Evolutionary conservation across 192 early-diverging fungal genomes (phyloP).

Genomic region (Geranomyces michiganensis): DNA sequence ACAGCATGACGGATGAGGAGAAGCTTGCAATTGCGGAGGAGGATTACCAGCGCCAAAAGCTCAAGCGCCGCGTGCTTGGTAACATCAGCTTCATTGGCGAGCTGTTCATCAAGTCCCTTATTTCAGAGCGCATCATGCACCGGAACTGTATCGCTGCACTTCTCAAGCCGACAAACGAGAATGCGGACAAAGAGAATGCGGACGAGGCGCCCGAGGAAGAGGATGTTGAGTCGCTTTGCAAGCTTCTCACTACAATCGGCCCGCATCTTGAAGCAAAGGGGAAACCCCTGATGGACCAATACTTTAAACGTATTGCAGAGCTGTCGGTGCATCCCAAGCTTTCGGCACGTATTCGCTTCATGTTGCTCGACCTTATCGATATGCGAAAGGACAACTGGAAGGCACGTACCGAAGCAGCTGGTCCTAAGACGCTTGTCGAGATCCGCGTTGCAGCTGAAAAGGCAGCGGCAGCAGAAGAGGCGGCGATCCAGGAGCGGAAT

Average conservation of each 20-base stretch:
- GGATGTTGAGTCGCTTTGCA: slow-evolving; percentile 91
- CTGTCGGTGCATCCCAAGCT: slow-evolving; percentile 72
- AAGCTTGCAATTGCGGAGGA: slow-evolving; percentile 59
- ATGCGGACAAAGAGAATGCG: too few relatives aligned
- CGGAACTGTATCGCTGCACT: slow-evolving; percentile 80
- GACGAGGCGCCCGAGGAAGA: slow-evolving; percentile 83
- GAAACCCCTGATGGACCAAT: slow-evolving; percentile 73
- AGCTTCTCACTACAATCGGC: slow-evolving; percentile 89
- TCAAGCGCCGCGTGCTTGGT: slow-evolving; percentile 93
- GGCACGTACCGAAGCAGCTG: slow-evolving; percentile 59
- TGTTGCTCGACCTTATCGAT: slow-evolving; percentile 88
- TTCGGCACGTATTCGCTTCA: slow-evolving; percentile 88
- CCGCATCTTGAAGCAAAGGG: slow-evolving; percentile 71
- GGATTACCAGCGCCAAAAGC: slow-evolving; percentile 80
- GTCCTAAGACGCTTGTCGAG: slow-evolving; percentile 90
- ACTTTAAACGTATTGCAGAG: slow-evolving; percentile 82
- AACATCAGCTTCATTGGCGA: slow-evolving; percentile 94
- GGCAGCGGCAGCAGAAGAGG: slow-evolving; percentile 74
- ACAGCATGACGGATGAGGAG: slow-evolving; percentile 69
- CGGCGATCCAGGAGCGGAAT: slow-evolving; percentile 64
- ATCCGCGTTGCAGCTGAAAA: slow-evolving; percentile 75
- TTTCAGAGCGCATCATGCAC: slow-evolving; percentile 96
- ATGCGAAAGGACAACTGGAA: slow-evolving; percentile 81
- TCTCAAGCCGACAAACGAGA: slow-evolving; percentile 50
- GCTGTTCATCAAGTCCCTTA: slow-evolving; percentile 86